Evolutionary conservation across 164 flowering plant species (phyloP).

Genomic region (Liriodendron chinense): DNA sequence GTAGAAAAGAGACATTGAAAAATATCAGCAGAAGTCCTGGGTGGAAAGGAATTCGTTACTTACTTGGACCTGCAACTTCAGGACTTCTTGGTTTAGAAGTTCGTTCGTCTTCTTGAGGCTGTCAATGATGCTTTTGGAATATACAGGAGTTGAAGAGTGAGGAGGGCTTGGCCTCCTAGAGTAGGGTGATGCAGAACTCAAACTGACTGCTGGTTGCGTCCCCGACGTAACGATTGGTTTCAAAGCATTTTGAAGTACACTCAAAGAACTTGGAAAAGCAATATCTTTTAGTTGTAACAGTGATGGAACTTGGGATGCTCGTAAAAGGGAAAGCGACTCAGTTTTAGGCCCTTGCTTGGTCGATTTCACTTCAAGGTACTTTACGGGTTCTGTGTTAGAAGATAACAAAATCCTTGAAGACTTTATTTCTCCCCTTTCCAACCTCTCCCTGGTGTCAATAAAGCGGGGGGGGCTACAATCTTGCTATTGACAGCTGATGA

Average conservation of each 20-base stretch:
- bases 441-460: conserved; percentile 29
- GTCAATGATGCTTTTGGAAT: conserved; percentile 67
- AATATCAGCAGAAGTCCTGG: not conserved
- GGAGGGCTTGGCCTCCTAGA: conserved; percentile 79
- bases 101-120: conserved; percentile 74
- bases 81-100: conserved; percentile 61
- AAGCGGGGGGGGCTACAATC: conserved; percentile 19
- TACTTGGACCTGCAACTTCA: conserved; percentile 67
- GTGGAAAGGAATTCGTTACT: not conserved
- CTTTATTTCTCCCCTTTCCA: conserved; percentile 37
- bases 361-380: conserved; percentile 42
- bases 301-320: conserved; percentile 59
- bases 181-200: conserved; percentile 71
- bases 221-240: conserved; percentile 34
- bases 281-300: conserved; percentile 52
- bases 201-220: conserved; percentile 27
- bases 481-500: conserved; percentile 26
- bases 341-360: conserved; percentile 30
- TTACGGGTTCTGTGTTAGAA: conserved; percentile 48
- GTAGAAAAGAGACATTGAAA: too few species aligned
- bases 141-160: conserved; percentile 48
- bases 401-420: conserved; percentile 49
- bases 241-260: conserved; percentile 46
- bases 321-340: conserved; percentile 31
- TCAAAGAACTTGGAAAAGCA: conserved; percentile 54